Base-by-base conservation (phyloP, 2,329 filamentous ascomycete species). In the Arthrobotrys conoides region DNA sequence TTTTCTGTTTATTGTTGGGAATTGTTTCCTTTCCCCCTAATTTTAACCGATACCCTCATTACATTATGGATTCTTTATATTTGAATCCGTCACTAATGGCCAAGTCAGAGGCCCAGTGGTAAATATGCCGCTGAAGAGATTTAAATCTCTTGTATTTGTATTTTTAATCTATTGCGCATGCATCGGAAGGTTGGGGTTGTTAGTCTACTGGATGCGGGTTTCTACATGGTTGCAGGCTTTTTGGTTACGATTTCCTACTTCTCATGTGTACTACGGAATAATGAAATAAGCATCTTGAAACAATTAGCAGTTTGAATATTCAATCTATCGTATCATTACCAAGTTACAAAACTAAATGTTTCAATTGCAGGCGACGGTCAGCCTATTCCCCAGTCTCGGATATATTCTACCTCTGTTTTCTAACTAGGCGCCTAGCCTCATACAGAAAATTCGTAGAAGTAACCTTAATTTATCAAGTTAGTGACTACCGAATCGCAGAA, bases 31-130 rank as follows among this genome's bases (percentile, higher is more conserved):
- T 38, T 59, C 36, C 3, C 33, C 27, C 14, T 44, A 44, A 14
- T 24, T 30, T 61, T 44, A 22, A 61, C 57, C 5, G 36, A 61
- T 61, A 44, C 57, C 57, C 57, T 61, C 57, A 61, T 61, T 61
- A 41, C 5, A 2, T 9, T 2, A 27, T n/a, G 18, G 36, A 24
- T 44, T 61, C 10, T 10, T 12, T 51, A 51, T 51, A 51, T 1
- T 44, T n/a, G 20, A 24, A 27, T 44, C 57, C 20, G 22, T 24
- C 36, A 61, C 57, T 3, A 41, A 61, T 9, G 57, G 36, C 36
- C 57, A 20, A 41, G 36, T 61, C 57, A 44, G 36, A n/a, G 57
- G 57, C 57, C 33, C 36, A 44, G 20, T n/a, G 57, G 20, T 20
- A 22, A 8, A 44, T 30, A 16, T 5, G 20, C 36, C 36, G 14